Evolutionary conservation across 2,329 filamentous ascomycete species (phyloP).

Genomic region (Rachicladosporium sp.): DNA sequence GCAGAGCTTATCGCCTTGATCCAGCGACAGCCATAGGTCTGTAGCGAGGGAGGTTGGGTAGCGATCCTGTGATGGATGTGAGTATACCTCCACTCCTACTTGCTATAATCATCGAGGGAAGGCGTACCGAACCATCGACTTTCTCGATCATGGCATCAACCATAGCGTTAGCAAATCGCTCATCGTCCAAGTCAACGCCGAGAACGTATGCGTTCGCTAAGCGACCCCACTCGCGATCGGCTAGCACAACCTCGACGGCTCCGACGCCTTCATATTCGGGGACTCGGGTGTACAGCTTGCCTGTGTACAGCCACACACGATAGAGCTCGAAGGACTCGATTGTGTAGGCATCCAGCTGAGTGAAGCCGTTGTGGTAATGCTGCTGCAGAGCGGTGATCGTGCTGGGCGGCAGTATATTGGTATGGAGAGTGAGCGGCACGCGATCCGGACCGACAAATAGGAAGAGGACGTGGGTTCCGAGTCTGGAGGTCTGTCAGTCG

Average conservation of each 20-base stretch:
- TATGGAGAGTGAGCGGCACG: constrained; percentile 9
- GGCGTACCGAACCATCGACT: constrained; percentile 2
- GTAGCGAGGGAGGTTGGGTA: constrained; percentile 12
- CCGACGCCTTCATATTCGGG: constrained; percentile 6
- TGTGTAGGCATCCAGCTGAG: constrained; percentile 6
- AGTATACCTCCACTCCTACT: background rate
- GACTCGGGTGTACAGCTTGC: constrained; percentile 9
- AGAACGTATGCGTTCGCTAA: constrained; percentile 15
- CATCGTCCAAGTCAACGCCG: constrained; percentile 13
- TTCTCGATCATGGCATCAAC: constrained; percentile 12
- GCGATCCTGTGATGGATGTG: constrained; percentile 2
- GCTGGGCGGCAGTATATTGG: constrained; percentile 4
- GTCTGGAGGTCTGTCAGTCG: too few species aligned
- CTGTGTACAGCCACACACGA: constrained; percentile 14
- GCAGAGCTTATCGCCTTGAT: constrained; percentile 8
- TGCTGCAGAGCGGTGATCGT: constrained; percentile 2
- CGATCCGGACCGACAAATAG: constrained; percentile 10
- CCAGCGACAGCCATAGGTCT: constrained; percentile 9
- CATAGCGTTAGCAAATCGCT: constrained; percentile 15
- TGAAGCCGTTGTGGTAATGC: constrained; percentile 1
- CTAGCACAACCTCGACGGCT: constrained; percentile 3
- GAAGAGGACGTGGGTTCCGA: constrained; percentile 10
- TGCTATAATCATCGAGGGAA: constrained; percentile 17
- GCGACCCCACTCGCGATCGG: constrained; percentile 11
- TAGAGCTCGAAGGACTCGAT: constrained; percentile 12